Percentiles rank a stretch among this genome's conserved stretches.
Evolutionary conservation across 352 stramenopile species (phyloP).

Genomic region (Achlya hypogyna): DNA sequence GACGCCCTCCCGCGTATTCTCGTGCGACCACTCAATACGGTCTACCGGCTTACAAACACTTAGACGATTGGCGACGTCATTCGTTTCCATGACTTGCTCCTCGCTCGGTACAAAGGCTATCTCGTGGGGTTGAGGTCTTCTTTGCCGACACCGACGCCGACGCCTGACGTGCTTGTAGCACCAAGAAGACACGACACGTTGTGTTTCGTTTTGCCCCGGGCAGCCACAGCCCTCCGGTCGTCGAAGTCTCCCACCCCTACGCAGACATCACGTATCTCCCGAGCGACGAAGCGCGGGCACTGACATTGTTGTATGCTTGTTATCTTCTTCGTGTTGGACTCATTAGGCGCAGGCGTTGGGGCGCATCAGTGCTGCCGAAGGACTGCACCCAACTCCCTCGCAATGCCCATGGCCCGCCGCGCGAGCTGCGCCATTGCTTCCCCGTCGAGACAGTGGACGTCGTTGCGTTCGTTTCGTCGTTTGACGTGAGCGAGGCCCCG

Average conservation of each 20-base stretch:
- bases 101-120: neutral
- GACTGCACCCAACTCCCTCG: neutral
- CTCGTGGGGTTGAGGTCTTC: constrained; percentile 1
- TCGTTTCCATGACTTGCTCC: neutral
- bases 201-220: neutral
- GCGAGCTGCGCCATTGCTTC: neutral
- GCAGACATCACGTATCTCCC: neutral
- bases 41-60: neutral
- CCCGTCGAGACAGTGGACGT: neutral
- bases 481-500: neutral
- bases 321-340: neutral
- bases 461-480: neutral
- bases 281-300: neutral
- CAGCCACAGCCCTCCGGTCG: neutral
- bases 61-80: constrained; percentile 14
- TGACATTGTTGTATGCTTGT: neutral
- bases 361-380: neutral
- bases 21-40: neutral
- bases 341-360: neutral
- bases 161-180: neutral
- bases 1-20: neutral
- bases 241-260: neutral
- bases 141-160: neutral
- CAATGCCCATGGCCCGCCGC: neutral
- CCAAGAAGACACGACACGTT: neutral